phyloP scores from a whole-genome alignment of 164 flowering plant genomes.

The Stephania cephalantha region DNA sequence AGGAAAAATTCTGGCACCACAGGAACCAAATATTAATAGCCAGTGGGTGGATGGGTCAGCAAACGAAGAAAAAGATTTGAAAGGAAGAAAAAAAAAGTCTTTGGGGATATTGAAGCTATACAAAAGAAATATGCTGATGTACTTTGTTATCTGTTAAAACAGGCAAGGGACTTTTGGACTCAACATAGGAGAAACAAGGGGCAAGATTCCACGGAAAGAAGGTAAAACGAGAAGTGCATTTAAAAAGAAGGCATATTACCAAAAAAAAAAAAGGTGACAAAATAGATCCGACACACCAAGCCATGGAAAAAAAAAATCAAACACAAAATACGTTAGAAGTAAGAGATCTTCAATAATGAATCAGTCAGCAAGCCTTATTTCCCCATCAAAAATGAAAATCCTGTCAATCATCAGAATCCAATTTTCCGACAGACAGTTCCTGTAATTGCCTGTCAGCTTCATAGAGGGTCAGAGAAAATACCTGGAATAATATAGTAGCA shows the following conservation, averaged over 20 bases:
- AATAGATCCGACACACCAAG: neutral
- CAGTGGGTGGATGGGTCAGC: neutral
- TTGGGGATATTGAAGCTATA: too few species aligned
- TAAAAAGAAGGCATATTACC: neutral
- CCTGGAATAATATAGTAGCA: slow-evolving; percentile 76
- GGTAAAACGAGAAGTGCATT: neutral
- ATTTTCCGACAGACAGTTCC: slow-evolving; percentile 53
- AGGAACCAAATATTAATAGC: neutral
- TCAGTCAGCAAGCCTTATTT: slow-evolving; percentile 18
- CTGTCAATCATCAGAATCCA: slow-evolving; percentile 80
- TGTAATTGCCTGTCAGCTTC: slow-evolving; percentile 80
- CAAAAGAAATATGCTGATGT: too few species aligned
- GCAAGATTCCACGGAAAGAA: neutral
- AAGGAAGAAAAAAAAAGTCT: neutral
- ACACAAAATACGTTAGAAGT: slow-evolving; percentile 4
- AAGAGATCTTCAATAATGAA: slow-evolving; percentile 15
- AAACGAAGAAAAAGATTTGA: neutral
- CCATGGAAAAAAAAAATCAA: neutral
- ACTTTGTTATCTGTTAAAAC: too few species aligned
- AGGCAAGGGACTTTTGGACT: neutral
- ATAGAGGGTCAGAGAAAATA: slow-evolving; percentile 98
- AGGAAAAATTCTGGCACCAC: neutral
- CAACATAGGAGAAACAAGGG: neutral
- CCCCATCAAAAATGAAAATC: slow-evolving; percentile 27
- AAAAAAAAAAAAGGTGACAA: neutral